phyloP scores from a whole-genome alignment of 257 asterid genomes.

The Gentiana macrophylla region DNA sequence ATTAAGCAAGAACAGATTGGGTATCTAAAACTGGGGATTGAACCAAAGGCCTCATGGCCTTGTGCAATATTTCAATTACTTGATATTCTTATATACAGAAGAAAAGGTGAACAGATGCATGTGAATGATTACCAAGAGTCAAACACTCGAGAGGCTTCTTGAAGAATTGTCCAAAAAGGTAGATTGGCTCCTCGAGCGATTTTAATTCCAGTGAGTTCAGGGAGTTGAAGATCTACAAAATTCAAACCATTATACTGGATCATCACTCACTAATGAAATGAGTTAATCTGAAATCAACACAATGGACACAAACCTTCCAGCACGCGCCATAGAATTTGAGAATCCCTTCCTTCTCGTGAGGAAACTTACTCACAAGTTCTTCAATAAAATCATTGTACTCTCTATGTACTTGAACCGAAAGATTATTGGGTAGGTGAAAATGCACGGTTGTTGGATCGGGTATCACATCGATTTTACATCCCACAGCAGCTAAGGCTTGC shows the following conservation, averaged over 20 bases:
- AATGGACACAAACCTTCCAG: conserved; percentile 88
- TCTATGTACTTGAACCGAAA: conserved; percentile 79
- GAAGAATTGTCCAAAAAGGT: conserved; percentile 83
- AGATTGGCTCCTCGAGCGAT: conserved; percentile 92
- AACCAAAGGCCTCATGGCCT: too few species aligned
- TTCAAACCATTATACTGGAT: conserved; percentile 24
- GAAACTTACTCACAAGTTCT: conserved; percentile 72
- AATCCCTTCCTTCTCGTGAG: conserved; percentile 86
- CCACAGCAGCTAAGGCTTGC: conserved; percentile 90
- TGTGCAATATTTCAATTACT: too few species aligned
- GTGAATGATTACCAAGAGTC: conserved; percentile 66
- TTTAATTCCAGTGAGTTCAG: conserved; percentile 88
- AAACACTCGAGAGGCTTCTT: conserved; percentile 89
- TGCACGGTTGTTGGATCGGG: conserved; percentile 98
- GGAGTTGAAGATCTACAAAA: conserved; percentile 74
- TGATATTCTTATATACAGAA: too few species aligned
- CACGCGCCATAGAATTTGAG: conserved; percentile 72
- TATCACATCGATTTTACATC: conserved; percentile 75
- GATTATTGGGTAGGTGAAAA: conserved; percentile 78
- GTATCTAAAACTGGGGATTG: too few species aligned
- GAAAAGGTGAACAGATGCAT: conserved; percentile 1
- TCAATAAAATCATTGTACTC: conserved; percentile 61
- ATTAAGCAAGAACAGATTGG: too few species aligned
- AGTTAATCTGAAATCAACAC: conserved; percentile 30
- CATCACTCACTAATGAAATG: conserved; percentile 6